Conservation (phyloP, 768 basidiomycete species). For the Filobasidium wieringae region DNA sequence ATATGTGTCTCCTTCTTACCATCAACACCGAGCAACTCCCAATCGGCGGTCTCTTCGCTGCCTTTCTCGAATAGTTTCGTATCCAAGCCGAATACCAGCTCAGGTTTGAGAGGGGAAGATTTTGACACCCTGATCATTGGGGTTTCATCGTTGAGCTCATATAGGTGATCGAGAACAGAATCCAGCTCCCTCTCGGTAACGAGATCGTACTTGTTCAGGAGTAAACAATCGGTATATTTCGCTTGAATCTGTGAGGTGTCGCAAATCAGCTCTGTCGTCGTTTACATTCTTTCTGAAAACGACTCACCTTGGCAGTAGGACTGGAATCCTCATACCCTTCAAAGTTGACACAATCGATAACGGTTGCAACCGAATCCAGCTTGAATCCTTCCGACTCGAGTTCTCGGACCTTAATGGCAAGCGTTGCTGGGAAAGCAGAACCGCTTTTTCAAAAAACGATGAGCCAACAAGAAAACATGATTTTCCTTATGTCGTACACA, state of each 20-base stretch:
- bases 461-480: neutral
- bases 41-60: constrained; percentile 28
- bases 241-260: constrained; percentile 46
- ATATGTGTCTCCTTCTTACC: constrained; percentile 44
- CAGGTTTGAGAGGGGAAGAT: constrained; percentile 56
- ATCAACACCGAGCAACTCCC: constrained; percentile 15
- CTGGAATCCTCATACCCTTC: constrained; percentile 83
- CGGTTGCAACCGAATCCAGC: constrained; percentile 82
- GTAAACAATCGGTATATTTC: constrained; percentile 83
- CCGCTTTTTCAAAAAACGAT: constrained; percentile 48
- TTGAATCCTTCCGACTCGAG: constrained; percentile 71
- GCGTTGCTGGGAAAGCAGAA: constrained; percentile 87
- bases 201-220: constrained; percentile 90
- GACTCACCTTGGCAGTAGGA: constrained; percentile 73
- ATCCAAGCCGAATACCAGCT: constrained; percentile 77
- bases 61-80: constrained; percentile 54
- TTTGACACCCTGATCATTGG: constrained; percentile 64
- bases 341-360: constrained; percentile 68
- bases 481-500: too few relatives aligned
- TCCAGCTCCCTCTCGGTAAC: constrained; percentile 64
- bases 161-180: constrained; percentile 69
- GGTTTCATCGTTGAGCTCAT: constrained; percentile 79
- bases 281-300: too few relatives aligned
- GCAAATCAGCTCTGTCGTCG: neutral
- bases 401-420: constrained; percentile 87